Base-by-base conservation (phyloP, 768 basidiomycete genomes). In the Calocera viscosa region DNA sequence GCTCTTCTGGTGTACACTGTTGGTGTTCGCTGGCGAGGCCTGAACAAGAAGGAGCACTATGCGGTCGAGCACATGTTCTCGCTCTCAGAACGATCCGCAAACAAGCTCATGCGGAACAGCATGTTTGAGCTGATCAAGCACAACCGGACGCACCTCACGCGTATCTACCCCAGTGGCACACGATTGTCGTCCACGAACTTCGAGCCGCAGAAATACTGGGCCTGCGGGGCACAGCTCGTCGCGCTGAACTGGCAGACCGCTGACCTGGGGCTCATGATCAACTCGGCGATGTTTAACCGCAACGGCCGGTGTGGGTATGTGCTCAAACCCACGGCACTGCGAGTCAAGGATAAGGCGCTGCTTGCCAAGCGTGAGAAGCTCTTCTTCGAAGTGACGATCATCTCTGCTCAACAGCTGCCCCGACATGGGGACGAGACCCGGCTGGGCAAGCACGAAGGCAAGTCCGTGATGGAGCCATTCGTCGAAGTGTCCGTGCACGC, bases 181-280 rank as follows among this genome's bases (percentile, higher is more conserved):
- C 78, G 94, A 40, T 80, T 98, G 35, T 86, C 80, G 67, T 93
- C 90, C 70, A 86, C 86, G 26, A 98, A 98, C 73, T 97, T 88
- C 71, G 82, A 89, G 69, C 94, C 94, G 7, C 87, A 93, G 75
- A 82, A 86, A 19, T 94, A 86, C 74, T 99, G 95, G 95, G 84
- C 86, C 0, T 86, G 86, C 1, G 95, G 95, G 0, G 83, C 86
- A 14, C 94, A 97, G 75, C 76, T 97, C 3, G 93, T 94, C 0
- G 93, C 95, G 8, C 82, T 99, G 66, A 99, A 99, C 75, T 98
- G 94, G 93, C 95, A 99, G 76, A 98, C 94, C 64, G 2, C 74
- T 93, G 94, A 97, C 76, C 77, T 92, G 64, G 94, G 92, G 1
- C 89, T 88, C 73, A 86, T 88, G 79, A 91, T 97, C 75, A 99